Conservation (phyloP, 305 asterid genomes). For the Plantago lanceolata region DNA sequence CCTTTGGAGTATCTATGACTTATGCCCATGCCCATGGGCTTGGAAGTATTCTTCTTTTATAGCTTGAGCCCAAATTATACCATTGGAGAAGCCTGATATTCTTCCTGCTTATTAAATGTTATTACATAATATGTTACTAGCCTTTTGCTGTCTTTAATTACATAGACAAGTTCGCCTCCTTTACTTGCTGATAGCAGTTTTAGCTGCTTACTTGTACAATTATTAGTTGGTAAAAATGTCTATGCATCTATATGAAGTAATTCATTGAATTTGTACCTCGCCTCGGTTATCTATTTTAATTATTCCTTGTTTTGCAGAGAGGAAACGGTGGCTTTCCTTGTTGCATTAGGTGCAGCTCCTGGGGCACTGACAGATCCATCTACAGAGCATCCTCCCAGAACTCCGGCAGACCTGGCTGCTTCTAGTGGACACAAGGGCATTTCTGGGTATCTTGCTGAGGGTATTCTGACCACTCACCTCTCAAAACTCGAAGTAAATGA, state of each 20-base stretch:
- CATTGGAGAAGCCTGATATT: constrained; percentile 12
- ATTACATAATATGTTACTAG: constrained; percentile 14
- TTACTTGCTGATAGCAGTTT: constrained; percentile 2
- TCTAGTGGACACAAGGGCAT: constrained; percentile 89
- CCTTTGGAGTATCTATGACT: not conserved
- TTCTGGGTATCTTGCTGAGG: constrained; percentile 88
- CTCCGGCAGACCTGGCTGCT: constrained; percentile 95
- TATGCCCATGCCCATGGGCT: not conserved
- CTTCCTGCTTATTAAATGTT: constrained; percentile 5
- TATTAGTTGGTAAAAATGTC: constrained; percentile 4
- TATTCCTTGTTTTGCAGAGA: constrained; percentile 51
- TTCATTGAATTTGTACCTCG: constrained; percentile 1
- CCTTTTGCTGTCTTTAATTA: not conserved
- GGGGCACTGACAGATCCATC: constrained; percentile 75
- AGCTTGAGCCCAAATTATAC: not conserved
- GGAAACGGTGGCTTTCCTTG: constrained; percentile 74
- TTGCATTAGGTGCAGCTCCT: constrained; percentile 77
- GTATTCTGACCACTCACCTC: constrained; percentile 64
- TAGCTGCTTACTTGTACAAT: constrained; percentile 3
- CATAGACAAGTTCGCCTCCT: not conserved
- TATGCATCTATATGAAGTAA: constrained; percentile 6
- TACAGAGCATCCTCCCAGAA: constrained; percentile 58
- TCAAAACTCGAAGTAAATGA: constrained; percentile 54
- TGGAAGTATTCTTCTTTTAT: constrained; percentile 9
- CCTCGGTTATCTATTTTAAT: constrained; percentile 14